Evolutionary conservation across 495 filamentous ascomycete species (phyloP), one percentile per base, ranked within the genome.

Genomic region (Astrothelium subdiscretum): DNA sequence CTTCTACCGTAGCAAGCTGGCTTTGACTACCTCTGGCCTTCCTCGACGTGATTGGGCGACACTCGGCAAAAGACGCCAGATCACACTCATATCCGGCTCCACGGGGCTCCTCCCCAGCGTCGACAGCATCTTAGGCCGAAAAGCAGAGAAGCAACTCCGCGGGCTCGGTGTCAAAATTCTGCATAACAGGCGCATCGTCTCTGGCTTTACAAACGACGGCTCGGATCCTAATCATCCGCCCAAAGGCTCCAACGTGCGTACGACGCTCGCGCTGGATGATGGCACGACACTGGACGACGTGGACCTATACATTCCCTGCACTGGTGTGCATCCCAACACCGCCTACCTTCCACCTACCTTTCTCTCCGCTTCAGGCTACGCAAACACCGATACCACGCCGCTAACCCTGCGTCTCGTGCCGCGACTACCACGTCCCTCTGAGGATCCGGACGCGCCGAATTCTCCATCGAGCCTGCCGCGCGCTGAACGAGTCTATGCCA

Each of bases 251-350:
- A 54, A 29, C 48, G 48, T 54, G 6, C 48, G 48, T 15, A 54
- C 48, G 22, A 29, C 24, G 0, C 6, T 54, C 22, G 29, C 48
- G 24, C 63, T 71, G 29, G 64, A 58, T 63, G 64, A 68, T 60
- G 71, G 60, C n/a, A 63, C 64, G 40, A 66, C 52, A 1, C 18
- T 61, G n/a, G 63, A 68, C 35, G 65, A 58, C 15, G 63, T 61
- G 0, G 71, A 73, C 42, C 31, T 69, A 1, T 64, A 67, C 44
- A 65, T 71, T 26, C 43, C 60, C 1, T 67, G 68, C 42, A 66
- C 71, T 10, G 68, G 71, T 52, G 66, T 68, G 10, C 29, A 31
- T 2, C 70, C 71, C 0, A 72, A 72, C 63, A 69, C 68, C 22
- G 0, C 22, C 31, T 73, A 61, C 68, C 61, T 71, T 8, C 63